Evolutionary conservation across 2,329 filamentous ascomycete species (phyloP).

Genomic region (Keithomyces neogunnii): DNA sequence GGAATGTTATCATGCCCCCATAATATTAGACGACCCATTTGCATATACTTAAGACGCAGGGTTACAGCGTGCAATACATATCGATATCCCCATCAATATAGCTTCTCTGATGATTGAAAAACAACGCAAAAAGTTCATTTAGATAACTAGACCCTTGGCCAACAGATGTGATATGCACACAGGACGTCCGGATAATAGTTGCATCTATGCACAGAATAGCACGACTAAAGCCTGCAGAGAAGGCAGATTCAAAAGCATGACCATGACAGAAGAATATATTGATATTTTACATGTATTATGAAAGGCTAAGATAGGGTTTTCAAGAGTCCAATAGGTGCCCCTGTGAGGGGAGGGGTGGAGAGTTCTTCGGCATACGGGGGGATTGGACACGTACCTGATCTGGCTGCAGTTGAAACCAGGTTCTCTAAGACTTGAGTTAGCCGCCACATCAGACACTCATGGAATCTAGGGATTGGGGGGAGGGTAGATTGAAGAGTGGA

Average conservation of each 20-base stretch:
- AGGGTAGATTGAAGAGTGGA: neutral
- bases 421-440: slow-evolving; percentile 5
- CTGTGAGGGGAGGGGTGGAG: neutral
- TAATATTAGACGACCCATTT: neutral
- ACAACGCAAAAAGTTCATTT: neutral
- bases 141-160: too few relatives aligned
- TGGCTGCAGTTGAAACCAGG: neutral
- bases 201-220: too few relatives aligned
- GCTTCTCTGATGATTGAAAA: slow-evolving; percentile 5
- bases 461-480: neutral
- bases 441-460: slow-evolving; percentile 1
- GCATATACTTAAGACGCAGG: slow-evolving; percentile 6
- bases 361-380: neutral
- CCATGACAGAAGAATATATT: too few relatives aligned
- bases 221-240: too few relatives aligned
- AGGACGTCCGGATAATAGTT: too few relatives aligned
- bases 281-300: too few relatives aligned
- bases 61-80: slow-evolving; percentile 17
- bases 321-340: too few relatives aligned
- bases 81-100: slow-evolving; percentile 18
- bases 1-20: neutral
- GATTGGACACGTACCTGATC: slow-evolving; percentile 1
- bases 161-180: too few relatives aligned
- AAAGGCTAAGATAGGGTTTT: too few relatives aligned
- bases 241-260: too few relatives aligned